Base-by-base conservation (phyloP, 2,329 filamentous ascomycete species). In the Allantophomopsis cytisporea region DNA sequence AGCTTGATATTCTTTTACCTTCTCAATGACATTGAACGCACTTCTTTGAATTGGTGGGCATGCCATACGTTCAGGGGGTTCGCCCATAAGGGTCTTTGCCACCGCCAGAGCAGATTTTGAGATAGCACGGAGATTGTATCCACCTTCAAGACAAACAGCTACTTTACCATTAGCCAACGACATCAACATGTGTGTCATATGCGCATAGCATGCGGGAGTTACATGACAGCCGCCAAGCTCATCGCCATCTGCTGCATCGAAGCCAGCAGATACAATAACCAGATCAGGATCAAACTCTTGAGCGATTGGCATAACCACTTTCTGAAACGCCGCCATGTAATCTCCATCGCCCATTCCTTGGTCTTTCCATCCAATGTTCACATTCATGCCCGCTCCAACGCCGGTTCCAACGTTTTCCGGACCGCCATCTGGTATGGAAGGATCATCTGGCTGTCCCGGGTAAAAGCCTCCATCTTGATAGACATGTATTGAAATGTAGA, bases 151-250 rank as follows among this genome's bases (percentile, higher is more conserved):
- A 54, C 88, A 95, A 7, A 95, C 89, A 2, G 85, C 83, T 12
- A 98, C 71, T 54, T 88, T 94, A 20, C 91, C 91, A 35, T 79
- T 71, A 1, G 91, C 89, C 15, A 98, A 68, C 2, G 85, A 87
- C 88, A 95, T 96, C 36, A 98, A 73, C 89, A 96, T 95, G 55
- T 95, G 87, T 13, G 91, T 96, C 91, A 98, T 96, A 55, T 98
- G 89, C 12, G 88, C 85, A 56, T 96, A 98, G 55, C 91, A 94
- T 4, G 78, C 64, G 0, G 91, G 91, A 1, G 87, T 82, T 5
- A 98, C 91, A 53, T 86, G 89, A 57, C 91, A 98, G 23, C 83
- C 86, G 38, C 91, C 91, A 2, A 98, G 71, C 54, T 91, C 80
- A 58, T 98, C 91, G 11, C 91, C 91, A 47, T 83, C 84, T 1